Evolutionary conservation across 2,329 filamentous ascomycete genomes (phyloP).

Genomic region (Cladorrhinum sp.): DNA sequence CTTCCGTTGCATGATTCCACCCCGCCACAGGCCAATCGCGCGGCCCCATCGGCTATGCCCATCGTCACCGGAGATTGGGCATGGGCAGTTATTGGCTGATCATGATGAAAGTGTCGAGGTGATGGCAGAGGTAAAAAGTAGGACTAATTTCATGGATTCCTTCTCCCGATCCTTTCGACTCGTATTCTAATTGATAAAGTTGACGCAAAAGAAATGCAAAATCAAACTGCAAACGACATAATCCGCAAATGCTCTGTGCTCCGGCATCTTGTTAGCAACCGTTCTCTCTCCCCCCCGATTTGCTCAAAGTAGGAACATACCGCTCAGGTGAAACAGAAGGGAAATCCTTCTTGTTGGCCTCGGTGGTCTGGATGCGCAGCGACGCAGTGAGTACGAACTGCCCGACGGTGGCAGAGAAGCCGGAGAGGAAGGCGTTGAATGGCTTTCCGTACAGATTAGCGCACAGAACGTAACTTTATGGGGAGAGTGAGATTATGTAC

Average conservation of each 20-base stretch:
- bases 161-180: too few relatives aligned
- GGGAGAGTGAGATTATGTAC: slow-evolving; percentile 54
- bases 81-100: too few relatives aligned
- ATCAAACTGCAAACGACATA: slow-evolving; percentile 93
- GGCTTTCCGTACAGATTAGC: slow-evolving; percentile 56
- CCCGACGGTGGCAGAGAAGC: slow-evolving; percentile 90
- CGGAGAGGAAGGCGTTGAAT: slow-evolving; percentile 97
- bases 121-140: too few relatives aligned
- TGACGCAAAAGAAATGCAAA: slow-evolving; percentile 97
- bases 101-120: too few relatives aligned
- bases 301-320: slow-evolving; percentile 41
- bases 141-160: too few relatives aligned
- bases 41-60: too few relatives aligned
- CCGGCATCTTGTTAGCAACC: neutral
- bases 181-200: slow-evolving; percentile 99
- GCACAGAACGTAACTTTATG: neutral
- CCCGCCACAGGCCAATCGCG: too few relatives aligned
- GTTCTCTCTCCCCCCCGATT: too few relatives aligned
- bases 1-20: too few relatives aligned
- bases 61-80: too few relatives aligned
- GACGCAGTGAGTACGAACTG: slow-evolving; percentile 92
- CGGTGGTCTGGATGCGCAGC: slow-evolving; percentile 87
- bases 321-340: slow-evolving; percentile 74
- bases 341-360: slow-evolving; percentile 76
- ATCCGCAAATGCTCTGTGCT: slow-evolving; percentile 83